A percentile compares a stretch with the other conserved stretches of the same genome.
Evolutionary conservation across 2,329 filamentous ascomycete genomes (phyloP).

Genomic region (Fusarium mundagurra): DNA sequence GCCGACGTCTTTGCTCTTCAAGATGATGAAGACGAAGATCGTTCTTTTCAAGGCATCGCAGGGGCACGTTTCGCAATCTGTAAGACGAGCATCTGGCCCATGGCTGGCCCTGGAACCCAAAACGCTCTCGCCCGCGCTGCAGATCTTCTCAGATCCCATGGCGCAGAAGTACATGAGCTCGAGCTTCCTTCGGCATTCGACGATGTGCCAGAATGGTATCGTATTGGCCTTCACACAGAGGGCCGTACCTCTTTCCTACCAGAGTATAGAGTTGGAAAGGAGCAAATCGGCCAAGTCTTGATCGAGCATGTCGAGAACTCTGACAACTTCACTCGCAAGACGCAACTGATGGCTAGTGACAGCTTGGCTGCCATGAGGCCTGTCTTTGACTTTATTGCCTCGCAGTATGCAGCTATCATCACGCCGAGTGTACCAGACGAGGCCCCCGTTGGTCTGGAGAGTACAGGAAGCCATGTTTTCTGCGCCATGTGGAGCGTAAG

Average conservation of each 20-base stretch:
- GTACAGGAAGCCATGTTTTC: conserved; percentile 66
- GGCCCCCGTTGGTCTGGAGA: conserved; percentile 63
- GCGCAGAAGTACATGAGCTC: conserved; percentile 67
- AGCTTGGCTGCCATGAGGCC: conserved; percentile 63
- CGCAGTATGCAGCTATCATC: conserved; percentile 64
- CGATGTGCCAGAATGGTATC: conserved; percentile 63
- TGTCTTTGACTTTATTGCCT: conserved; percentile 62
- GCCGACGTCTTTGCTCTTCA: conserved; percentile 63
- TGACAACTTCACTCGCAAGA: conserved; percentile 54
- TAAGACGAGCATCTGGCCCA: conserved; percentile 64
- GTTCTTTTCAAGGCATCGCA: conserved; percentile 50
- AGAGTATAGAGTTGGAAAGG: conserved; percentile 62
- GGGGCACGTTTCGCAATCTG: conserved; percentile 65
- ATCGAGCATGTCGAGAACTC: conserved; percentile 63
- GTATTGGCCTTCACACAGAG: conserved; percentile 61
- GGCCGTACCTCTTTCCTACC: conserved; percentile 63
- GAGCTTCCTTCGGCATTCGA: conserved; percentile 62
- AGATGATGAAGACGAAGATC: conserved; percentile 56
- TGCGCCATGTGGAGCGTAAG: conserved; percentile 64
- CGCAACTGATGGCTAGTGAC: conserved; percentile 64
- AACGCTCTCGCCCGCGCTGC: conserved; percentile 55
- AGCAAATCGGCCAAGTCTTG: conserved; percentile 58
- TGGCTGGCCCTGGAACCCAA: conserved; percentile 58
- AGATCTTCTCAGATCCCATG: conserved; percentile 54
- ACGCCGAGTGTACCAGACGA: conserved; percentile 69